Evolutionary conservation across 306 rosid genomes (phyloP), one percentile per base, ranked within the genome.

Genomic region (Citrullus amarus): DNA sequence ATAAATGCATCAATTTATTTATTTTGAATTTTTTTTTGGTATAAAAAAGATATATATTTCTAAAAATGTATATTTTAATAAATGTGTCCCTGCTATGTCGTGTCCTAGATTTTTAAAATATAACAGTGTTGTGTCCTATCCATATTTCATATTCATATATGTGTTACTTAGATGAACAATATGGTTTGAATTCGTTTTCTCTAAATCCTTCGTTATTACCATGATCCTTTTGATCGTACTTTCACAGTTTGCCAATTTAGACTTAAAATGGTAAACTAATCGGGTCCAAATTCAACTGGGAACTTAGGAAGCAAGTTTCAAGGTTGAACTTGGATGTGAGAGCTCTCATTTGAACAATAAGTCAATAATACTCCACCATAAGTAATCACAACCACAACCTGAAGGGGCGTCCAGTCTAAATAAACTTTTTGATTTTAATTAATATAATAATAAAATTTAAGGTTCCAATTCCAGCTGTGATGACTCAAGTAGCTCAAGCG

Each of bases 181-280:
- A 0, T 51, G 5, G 0, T 5, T 51, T 4, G n/a, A 15, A 5
- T 5, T 4, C 6, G 0, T 13, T 13, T 1, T 0, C n/a, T 15
- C 16, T 11, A 44, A 44, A 3, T 8, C 13, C 50, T 44, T 44
- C 13, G 1, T 8, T 43, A 9, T 8, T 8, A 7, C 9, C 10
- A 46, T 3, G 12, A 2, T 8, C 51, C 51, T 46, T 2, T 25
- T 25, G 28, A 25, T 25, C 28, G 7, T n/a, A n/a, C 5, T 41
- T 39, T 53, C 20, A 6, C 1, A 16, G 54, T 53, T 53, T 18
- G n/a, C 15, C 16, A 22, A 44, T 46, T 46, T 46, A 10, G n/a
- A 70, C 30, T 22, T 10, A 22, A 25, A 44, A 7, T 62, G 71
- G 48, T 65, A 36, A 65, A 65, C 54, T n/a, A 43, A 68, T n/a